A percentile compares a stretch with the other conserved stretches of the same genome.
phyloP scores from a whole-genome alignment of 768 basidiomycete genomes.

The Glaciozyma antarctica region DNA sequence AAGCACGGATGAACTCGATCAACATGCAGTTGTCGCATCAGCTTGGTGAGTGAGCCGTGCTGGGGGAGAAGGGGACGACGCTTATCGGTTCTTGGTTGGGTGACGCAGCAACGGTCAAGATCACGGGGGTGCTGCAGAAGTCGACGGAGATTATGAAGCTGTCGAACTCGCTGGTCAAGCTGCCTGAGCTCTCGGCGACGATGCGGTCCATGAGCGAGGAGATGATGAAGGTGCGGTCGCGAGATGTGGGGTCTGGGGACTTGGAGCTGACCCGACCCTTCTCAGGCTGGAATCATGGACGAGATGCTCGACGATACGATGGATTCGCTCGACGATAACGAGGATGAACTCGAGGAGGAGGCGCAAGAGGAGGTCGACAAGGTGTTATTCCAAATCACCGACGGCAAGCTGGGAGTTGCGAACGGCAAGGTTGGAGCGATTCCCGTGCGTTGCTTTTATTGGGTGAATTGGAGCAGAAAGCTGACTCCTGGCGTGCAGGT shows the following conservation, averaged over 20 bases:
- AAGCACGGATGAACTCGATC: constrained; percentile 85
- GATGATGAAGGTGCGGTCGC: constrained; percentile 77
- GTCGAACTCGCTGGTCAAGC: constrained; percentile 79
- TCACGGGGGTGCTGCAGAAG: constrained; percentile 94
- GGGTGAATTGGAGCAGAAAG: background rate
- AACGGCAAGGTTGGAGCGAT: constrained; percentile 29
- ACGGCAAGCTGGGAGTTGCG: constrained; percentile 45
- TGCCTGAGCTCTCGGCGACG: constrained; percentile 80
- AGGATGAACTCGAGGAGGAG: constrained; percentile 90
- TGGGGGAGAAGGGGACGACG: background rate
- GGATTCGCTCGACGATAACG: constrained; percentile 64
- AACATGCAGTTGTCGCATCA: constrained; percentile 82
- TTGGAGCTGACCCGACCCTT: constrained; percentile 6
- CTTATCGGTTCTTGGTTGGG: background rate
- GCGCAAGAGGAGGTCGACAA: constrained; percentile 97
- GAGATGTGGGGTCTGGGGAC: background rate
- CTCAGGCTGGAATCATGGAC: constrained; percentile 87
- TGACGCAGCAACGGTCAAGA: constrained; percentile 76
- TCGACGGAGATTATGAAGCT: constrained; percentile 98
- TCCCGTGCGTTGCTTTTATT: constrained; percentile 26
- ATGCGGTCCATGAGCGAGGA: constrained; percentile 99
- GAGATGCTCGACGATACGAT: constrained; percentile 95
- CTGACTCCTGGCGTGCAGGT: constrained; percentile 1
- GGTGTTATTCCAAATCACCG: constrained; percentile 85
- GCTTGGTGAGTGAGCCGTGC: constrained; percentile 54